Base-by-base conservation (phyloP, 768 basidiomycete species). In the Termitomyces sp. region DNA sequence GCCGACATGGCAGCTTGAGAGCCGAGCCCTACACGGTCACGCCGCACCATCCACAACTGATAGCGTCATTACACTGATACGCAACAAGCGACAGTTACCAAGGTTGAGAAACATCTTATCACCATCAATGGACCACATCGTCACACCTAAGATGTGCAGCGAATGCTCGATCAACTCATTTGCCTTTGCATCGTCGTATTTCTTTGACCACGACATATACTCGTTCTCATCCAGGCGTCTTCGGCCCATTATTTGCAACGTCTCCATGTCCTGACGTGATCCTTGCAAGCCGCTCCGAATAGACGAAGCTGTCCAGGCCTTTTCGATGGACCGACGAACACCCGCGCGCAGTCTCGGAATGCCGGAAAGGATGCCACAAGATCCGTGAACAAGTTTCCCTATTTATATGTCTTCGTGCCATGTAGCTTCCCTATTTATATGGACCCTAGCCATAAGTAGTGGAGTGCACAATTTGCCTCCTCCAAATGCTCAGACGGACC, bases 1-100 rank as follows among this genome's bases (percentile, higher is more conserved):
- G 96, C 96, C 5, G 95, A 97, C 95, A 98, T 98, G 50, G 96
- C 95, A 33, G 96, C 96, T 72, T 98, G 96, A 26, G 94, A 95
- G 52, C 96, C 96, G 71, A 95, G 82, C 48, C 96, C 96, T n/a
- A n/a, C n/a, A n/a, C n/a, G n/a, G 95, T 94, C 26, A 98, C 96
- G 68, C 98, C 96, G 68, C 96, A 56, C 93, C 94, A 66, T 98
- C 96, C 12, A 96, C 96, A 56, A 99, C 98, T 0, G 95, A 91
- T 32, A 98, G 72, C 1, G 95, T 96, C 96, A 98, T 97, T 0
- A 95, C 95, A 52, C 92, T 88, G 94, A 96, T 9, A 98, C 96
- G 63, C 96, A 89, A 75, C 96, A 99, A 69, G 98, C 95, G 18
- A 99, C 96, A 2, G 96, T 96, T 98, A 5, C 91, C 91, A 8